Percentiles rank a stretch among this genome's conserved stretches.
These are phyloP conservation scores for Trichophyton verrucosum DNA, from an alignment of 2,329 filamentous ascomycete genomes.

Conservation along the genomic window DNA sequence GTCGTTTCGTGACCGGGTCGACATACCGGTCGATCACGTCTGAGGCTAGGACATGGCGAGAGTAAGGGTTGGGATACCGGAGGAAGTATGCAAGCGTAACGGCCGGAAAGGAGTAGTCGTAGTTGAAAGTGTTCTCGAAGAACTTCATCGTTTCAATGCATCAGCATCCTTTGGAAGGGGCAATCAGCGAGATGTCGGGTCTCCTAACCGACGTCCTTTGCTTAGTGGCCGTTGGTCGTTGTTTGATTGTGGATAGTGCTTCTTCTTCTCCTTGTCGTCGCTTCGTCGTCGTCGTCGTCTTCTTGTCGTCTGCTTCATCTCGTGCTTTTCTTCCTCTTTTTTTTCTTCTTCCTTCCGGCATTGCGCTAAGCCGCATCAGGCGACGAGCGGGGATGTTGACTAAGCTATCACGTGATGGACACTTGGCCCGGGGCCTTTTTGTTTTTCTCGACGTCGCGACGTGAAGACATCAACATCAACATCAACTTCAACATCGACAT, in stretches of 20 bases:
- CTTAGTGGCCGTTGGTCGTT: not conserved
- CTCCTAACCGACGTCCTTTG: not conserved
- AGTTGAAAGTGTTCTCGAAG: constrained; percentile 45
- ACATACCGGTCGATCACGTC: constrained; percentile 53
- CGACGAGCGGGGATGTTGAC: not conserved
- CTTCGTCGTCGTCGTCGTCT: not conserved
- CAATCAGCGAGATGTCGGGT: not conserved
- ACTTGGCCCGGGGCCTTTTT: too few relatives aligned
- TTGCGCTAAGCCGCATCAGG: not conserved
- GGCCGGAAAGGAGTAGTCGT: constrained; percentile 53
- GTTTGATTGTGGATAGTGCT: not conserved
- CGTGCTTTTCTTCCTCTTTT: not conserved
- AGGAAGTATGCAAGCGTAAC: constrained; percentile 57
- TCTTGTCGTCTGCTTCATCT: not conserved
- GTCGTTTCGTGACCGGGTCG: constrained; percentile 46
- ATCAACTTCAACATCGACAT: not conserved
- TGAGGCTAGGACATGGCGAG: constrained; percentile 51
- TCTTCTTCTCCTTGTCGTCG: not conserved
- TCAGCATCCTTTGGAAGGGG: constrained; percentile 7
- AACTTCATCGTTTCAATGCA: constrained; percentile 37
- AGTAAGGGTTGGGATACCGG: constrained; percentile 56
- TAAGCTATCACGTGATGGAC: not conserved
- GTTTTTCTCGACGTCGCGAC: not conserved
- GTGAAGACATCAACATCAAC: too few relatives aligned
- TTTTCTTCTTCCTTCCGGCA: not conserved